Conservation (phyloP, 108 stramenopile genomes). For the Mayamaea pseudoterrestris region DNA sequence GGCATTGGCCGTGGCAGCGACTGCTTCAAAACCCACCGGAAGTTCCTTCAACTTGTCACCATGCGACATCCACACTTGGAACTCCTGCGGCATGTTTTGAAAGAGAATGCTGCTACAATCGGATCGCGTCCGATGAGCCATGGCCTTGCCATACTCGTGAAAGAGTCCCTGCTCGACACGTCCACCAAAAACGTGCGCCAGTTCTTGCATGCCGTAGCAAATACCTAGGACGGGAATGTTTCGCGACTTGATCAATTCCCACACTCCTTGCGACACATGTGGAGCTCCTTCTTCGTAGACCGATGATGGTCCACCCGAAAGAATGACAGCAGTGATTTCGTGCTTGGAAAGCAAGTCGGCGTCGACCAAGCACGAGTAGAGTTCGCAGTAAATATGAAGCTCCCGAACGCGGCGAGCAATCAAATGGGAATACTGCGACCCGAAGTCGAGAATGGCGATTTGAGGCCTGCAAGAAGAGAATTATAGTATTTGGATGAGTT, state of each 20-base stretch:
- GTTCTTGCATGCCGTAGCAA: slow-evolving; percentile 96
- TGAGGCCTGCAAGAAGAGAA: slow-evolving; percentile 44
- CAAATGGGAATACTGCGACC: slow-evolving; percentile 96
- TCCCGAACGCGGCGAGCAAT: slow-evolving; percentile 98
- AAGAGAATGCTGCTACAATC: slow-evolving; percentile 62
- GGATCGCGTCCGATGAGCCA: slow-evolving; percentile 42
- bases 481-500: not conserved
- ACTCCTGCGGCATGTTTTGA: slow-evolving; percentile 67
- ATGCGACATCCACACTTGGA: slow-evolving; percentile 98
- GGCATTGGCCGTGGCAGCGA: slow-evolving; percentile 75
- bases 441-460: slow-evolving; percentile 98
- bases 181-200: slow-evolving; percentile 85
- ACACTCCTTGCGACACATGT: slow-evolving; percentile 88
- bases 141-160: slow-evolving; percentile 94
- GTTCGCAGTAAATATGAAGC: slow-evolving; percentile 92
- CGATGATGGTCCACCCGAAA: slow-evolving; percentile 88
- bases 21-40: slow-evolving; percentile 83
- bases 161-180: slow-evolving; percentile 80
- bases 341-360: slow-evolving; percentile 66
- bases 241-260: slow-evolving; percentile 78
- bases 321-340: slow-evolving; percentile 83
- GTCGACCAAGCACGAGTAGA: slow-evolving; percentile 88
- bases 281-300: slow-evolving; percentile 94
- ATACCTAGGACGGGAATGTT: slow-evolving; percentile 91
- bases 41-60: slow-evolving; percentile 89